Conservation (phyloP, 306 rosid genomes). For the Inga leiocalycina region DNA sequence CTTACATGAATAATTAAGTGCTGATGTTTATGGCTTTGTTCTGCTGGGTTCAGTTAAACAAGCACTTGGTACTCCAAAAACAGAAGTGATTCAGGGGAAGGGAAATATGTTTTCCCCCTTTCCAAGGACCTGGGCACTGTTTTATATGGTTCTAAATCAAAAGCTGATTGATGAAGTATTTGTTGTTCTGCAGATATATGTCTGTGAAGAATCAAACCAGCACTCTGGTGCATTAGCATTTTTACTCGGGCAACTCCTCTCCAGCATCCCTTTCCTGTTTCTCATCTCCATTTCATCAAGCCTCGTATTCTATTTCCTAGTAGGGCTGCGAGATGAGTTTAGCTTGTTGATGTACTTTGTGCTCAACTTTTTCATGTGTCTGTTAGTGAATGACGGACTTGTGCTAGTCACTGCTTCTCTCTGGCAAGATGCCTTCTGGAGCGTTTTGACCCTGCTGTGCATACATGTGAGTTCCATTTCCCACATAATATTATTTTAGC, state of each 20-base stretch:
- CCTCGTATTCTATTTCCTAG: slow-evolving; percentile 88
- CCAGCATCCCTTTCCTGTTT: slow-evolving; percentile 96
- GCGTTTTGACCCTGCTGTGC: slow-evolving; percentile 77
- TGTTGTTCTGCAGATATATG: slow-evolving; percentile 67
- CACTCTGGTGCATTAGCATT: slow-evolving; percentile 86
- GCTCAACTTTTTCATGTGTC: slow-evolving; percentile 88
- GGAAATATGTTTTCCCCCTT: background rate
- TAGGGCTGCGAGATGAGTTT: slow-evolving; percentile 86
- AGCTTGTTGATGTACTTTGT: slow-evolving; percentile 97
- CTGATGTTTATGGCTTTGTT: background rate
- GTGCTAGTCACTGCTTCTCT: slow-evolving; percentile 73
- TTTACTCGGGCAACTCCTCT: slow-evolving; percentile 88
- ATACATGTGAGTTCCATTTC: slow-evolving; percentile 63
- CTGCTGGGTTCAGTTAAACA: slow-evolving; percentile 1
- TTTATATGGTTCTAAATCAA: background rate
- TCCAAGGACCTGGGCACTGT: background rate
- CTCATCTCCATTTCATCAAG: slow-evolving; percentile 93
- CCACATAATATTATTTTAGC: background rate
- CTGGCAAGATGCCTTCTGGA: slow-evolving; percentile 86
- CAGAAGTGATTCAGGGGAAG: background rate
- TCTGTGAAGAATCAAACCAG: slow-evolving; percentile 84
- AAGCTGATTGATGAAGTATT: slow-evolving; percentile 31
- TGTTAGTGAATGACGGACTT: slow-evolving; percentile 87
- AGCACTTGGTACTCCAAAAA: slow-evolving; percentile 8
- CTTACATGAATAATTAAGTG: background rate